A percentile compares a stretch with the other conserved stretches of the same genome.
phyloP scores from a whole-genome alignment of 2,329 filamentous ascomycete genomes.

The Rhynchosporium agropyri region DNA sequence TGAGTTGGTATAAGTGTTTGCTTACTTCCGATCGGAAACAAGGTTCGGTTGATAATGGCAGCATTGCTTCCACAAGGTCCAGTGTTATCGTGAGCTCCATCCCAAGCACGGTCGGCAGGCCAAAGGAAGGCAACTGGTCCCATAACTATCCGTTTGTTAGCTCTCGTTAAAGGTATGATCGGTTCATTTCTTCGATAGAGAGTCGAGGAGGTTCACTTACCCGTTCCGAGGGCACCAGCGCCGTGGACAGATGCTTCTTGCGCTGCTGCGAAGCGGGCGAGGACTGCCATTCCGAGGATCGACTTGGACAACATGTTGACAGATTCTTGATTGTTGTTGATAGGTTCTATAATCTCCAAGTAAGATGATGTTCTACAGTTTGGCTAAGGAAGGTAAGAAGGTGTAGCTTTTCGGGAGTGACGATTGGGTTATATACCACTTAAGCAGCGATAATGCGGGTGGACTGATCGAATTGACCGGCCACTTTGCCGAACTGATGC shows the following conservation, averaged over 20 bases:
- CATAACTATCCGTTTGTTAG: slow-evolving; percentile 36
- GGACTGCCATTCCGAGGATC: slow-evolving; percentile 13
- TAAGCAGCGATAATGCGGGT: not conserved
- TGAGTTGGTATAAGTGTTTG: not conserved
- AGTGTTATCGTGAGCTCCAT: slow-evolving; percentile 55
- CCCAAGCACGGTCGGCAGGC: slow-evolving; percentile 60
- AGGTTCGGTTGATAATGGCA: slow-evolving; percentile 52
- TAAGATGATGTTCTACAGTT: slow-evolving; percentile 3
- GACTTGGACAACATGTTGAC: slow-evolving; percentile 28
- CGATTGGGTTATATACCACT: slow-evolving; percentile 7
- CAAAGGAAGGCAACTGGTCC: slow-evolving; percentile 64
- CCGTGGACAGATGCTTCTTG: slow-evolving; percentile 15
- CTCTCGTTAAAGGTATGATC: not conserved
- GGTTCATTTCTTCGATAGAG: not conserved
- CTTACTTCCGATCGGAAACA: slow-evolving; percentile 59
- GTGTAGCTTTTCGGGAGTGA: not conserved
- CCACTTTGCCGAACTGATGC: slow-evolving; percentile 6
- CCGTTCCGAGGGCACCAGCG: slow-evolving; percentile 26
- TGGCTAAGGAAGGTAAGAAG: not conserved
- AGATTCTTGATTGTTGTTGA: slow-evolving; percentile 4
- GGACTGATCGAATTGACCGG: slow-evolving; percentile 3
- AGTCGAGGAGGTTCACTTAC: not conserved
- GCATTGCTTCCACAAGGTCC: slow-evolving; percentile 59
- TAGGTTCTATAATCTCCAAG: slow-evolving; percentile 1
- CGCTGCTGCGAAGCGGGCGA: slow-evolving; percentile 15